Evolutionary conservation across 1,284 basidiomycete species (phyloP), one percentile per base, ranked within the genome.

Genomic region (Omphalotus olearius): DNA sequence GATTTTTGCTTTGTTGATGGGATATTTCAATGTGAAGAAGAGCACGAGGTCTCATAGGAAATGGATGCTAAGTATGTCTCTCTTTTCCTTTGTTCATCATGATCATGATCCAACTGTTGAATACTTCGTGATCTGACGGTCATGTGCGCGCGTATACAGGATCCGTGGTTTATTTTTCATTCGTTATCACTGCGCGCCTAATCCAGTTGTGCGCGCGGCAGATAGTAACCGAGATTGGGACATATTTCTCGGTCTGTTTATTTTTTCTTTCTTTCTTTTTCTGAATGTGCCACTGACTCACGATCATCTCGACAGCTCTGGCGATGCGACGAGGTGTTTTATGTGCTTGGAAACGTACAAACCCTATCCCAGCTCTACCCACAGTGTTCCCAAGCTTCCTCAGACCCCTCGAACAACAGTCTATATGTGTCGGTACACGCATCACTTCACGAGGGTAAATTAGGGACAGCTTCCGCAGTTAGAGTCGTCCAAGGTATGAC

Each of bases 1-100:
- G 25, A 53, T 60, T 20, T 53, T 50, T 42, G 40, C 56, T 28
- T 58, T 53, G 11, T 14, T 60, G 6, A 28, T 62, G 45, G 64
- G 64, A 10, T 38, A 57, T 17, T 58, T 52, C 50, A 56, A 65
- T 40, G 62, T 60, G 35, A 62, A 55, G 40, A 26, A 50, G 36
- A 56, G 62, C 46, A 65, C 64, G 18, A 53, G 61, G n/a, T 41
- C 48, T 17, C 64, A 65, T 51, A 41, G 64, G 38, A 61, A 59
- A 50, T 65, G 64, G 64, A 65, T 65, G 64, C 54, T 65, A 5
- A 56, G 63, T 64, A 55, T 45, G 61, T 57, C 20, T 4, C 28
- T 38, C n/a, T 28, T 28, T 45, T 11, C 3, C n/a, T 51, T 20
- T 7, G 18, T n/a, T n/a, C 33, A 36, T 6, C n/a, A 6, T 41